A percentile compares a stretch with the other conserved stretches of the same genome.
Evolutionary conservation across 1,139 yeast species (phyloP).

Genomic region (Saccharomyces hybrid): DNA sequence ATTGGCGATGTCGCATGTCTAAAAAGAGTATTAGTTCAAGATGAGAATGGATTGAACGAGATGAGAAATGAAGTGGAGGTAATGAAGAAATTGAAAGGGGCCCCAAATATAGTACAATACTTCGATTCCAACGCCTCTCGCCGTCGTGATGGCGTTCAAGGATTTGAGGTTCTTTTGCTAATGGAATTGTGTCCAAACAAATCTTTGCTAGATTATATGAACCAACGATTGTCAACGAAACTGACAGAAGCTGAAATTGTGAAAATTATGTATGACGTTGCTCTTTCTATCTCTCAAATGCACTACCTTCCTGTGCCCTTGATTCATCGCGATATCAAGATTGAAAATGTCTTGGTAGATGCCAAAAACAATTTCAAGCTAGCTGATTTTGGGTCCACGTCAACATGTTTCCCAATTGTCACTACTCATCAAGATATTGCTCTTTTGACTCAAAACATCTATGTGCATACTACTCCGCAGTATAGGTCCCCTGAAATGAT

Average conservation of each 20-base stretch:
- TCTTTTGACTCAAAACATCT: slow-evolving; percentile 68
- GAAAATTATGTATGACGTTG: slow-evolving; percentile 73
- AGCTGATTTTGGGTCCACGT: slow-evolving; percentile 93
- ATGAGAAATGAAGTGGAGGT: slow-evolving; percentile 76
- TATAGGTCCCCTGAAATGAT: slow-evolving; percentile 96
- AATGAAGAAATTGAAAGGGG: slow-evolving; percentile 75
- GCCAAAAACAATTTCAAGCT: slow-evolving; percentile 66
- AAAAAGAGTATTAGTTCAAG: slow-evolving; percentile 69
- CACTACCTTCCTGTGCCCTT: slow-evolving; percentile 76
- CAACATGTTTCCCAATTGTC: slow-evolving; percentile 45
- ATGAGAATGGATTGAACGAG: slow-evolving; percentile 58
- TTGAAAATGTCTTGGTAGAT: slow-evolving; percentile 86
- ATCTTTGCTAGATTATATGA: slow-evolving; percentile 91
- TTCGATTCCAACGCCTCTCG: slow-evolving; percentile 95
- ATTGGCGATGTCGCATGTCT: slow-evolving; percentile 51
- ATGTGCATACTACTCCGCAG: slow-evolving; percentile 95
- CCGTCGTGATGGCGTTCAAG: slow-evolving; percentile 25
- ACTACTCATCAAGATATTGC: slow-evolving; percentile 38
- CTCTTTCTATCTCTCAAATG: slow-evolving; percentile 81
- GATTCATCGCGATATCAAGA: slow-evolving; percentile 89
- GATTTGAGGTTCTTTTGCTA: slow-evolving; percentile 77
- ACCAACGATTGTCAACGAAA: slow-evolving; percentile 74
- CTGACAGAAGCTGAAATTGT: slow-evolving; percentile 77
- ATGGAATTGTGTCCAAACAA: slow-evolving; percentile 90
- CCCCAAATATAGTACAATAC: slow-evolving; percentile 75